These are phyloP conservation scores for Laetiporus sulphureus DNA, from an alignment of 1,284 basidiomycete genomes.

Conservation along the genomic window DNA sequence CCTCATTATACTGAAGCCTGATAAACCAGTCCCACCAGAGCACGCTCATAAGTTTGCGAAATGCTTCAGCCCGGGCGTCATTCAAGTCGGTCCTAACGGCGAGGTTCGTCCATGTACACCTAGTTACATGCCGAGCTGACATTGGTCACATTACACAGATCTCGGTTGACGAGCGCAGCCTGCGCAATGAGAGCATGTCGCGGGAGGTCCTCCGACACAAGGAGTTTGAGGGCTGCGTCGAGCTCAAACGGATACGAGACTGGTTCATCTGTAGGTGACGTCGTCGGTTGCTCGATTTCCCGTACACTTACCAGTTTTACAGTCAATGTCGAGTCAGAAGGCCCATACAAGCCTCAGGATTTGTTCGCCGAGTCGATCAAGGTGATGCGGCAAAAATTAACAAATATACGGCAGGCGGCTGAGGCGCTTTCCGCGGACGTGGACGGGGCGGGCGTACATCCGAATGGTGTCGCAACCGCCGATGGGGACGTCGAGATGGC, in stretches of 20 bases:
- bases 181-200: constrained; percentile 87
- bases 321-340: constrained; percentile 91
- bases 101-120: constrained; percentile 11
- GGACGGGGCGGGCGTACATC: constrained; percentile 10
- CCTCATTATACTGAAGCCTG: constrained; percentile 68
- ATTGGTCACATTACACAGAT: constrained; percentile 23
- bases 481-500: constrained; percentile 37
- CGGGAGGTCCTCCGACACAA: constrained; percentile 90
- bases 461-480: constrained; percentile 7
- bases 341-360: constrained; percentile 80
- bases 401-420: constrained; percentile 50
- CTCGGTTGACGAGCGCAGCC: constrained; percentile 53
- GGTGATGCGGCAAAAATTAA: constrained; percentile 82
- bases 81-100: constrained; percentile 49
- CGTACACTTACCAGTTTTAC: not conserved
- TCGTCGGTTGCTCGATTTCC: not conserved
- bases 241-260: constrained; percentile 84
- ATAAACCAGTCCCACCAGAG: constrained; percentile 60
- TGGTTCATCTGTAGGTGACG: constrained; percentile 81
- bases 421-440: constrained; percentile 40
- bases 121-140: not conserved
- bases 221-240: constrained; percentile 84
- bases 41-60: constrained; percentile 73
- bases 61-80: constrained; percentile 90
- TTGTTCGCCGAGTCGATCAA: constrained; percentile 81